Evolutionary conservation across 2,329 filamentous ascomycete species (phyloP), one percentile per base, ranked within the genome.

Genomic region (Arthroderma sp.): DNA sequence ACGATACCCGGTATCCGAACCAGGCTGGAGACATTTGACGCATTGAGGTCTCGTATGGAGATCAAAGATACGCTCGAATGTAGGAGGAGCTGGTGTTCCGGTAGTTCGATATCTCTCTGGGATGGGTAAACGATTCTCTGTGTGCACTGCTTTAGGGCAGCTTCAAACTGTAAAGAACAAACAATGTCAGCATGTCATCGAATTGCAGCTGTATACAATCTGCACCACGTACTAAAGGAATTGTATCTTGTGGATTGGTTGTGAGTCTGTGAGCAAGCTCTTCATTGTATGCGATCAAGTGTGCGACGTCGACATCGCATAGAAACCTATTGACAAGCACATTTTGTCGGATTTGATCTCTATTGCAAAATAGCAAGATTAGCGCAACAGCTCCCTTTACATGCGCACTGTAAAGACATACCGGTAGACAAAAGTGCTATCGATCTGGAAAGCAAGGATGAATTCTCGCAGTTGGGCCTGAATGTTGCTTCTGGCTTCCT

Each of bases 1-100:
- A 98, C 89, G 63, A 98, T 98, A 54, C 93, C 94, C 0, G 93
- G 93, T 58, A 98, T 95, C 58, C 91, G 84, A 39, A 98, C 91
- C n/a, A 98, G 85, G 64, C 90, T 85, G 4, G 91, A 90, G 64
- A 98, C 94, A 62, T 89, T 91, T 61, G 87, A 86, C 7, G 93
- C 94, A 66, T 94, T 93, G 39, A 98, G 81, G 64, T 96, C 90
- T 63, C 93, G 87, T 65, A 98, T 97, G 0, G 91, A 93, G 31
- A 91, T 89, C 70, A 94, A 85, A 55, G 91, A 86, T 62, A 90
- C 90, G 59, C 85, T 88, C 55, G 93, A 97, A 73, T 97, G 91
- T 53, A 98, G 83, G 58, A 98, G 86, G 31, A 98, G 83, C 72
- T 98, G 93, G 71, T 97, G 91, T 65, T 94, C 84, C 2, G 91